These are phyloP conservation scores for Eleusine coracana DNA, from an alignment of 176 grass and related monocot species.

Conservation along the genomic window DNA sequence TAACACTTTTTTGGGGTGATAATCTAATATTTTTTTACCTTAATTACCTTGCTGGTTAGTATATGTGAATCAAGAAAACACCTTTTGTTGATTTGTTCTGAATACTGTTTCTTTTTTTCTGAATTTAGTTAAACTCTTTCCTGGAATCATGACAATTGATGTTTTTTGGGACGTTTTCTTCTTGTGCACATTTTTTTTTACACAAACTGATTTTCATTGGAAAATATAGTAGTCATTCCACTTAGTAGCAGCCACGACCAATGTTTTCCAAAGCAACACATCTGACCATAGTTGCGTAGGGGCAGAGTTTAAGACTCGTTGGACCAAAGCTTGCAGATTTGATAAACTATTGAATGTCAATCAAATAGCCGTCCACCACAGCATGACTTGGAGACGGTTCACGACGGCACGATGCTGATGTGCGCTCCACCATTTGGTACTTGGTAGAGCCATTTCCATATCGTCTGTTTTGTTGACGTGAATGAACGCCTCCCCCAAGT, in stretches of 20 bases:
- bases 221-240: neutral
- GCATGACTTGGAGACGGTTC: neutral
- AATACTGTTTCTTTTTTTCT: neutral
- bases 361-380: neutral
- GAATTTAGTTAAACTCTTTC: neutral
- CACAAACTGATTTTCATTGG: neutral
- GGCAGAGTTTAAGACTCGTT: neutral
- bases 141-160: neutral
- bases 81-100: neutral
- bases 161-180: neutral
- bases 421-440: neutral
- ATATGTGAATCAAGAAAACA: neutral
- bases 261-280: neutral
- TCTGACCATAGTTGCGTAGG: conserved; percentile 23
- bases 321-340: neutral
- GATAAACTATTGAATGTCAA: conserved; percentile 19
- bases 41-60: neutral
- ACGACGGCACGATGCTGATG: conserved; percentile 20
- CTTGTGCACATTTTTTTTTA: neutral
- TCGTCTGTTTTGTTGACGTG: conserved; percentile 13
- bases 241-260: conserved; percentile 45
- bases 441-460: neutral
- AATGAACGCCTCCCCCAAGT: conserved; percentile 11
- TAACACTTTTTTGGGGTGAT: too few relatives aligned
- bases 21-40: too few relatives aligned